Percentiles rank a stretch among this genome's conserved stretches.
These are phyloP conservation scores for Cutaneotrichosporon daszewskae DNA, from an alignment of 1,284 basidiomycete genomes.

Conservation along the genomic window DNA sequence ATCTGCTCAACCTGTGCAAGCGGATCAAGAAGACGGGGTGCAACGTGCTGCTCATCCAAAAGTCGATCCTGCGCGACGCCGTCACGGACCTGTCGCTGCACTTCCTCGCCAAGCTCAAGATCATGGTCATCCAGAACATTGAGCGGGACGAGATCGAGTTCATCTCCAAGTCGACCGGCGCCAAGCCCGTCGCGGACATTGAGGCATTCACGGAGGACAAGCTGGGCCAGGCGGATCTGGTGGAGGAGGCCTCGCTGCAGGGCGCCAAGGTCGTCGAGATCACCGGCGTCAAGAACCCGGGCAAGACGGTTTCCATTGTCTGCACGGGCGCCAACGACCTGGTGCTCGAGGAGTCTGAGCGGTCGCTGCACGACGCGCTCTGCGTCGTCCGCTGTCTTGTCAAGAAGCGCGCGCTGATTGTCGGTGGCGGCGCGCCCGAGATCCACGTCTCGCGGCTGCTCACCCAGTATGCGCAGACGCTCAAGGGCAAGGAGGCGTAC, in stretches of 20 bases:
- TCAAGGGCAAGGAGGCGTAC: slow-evolving; percentile 98
- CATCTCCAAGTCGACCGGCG: slow-evolving; percentile 87
- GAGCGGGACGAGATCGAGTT: slow-evolving; percentile 99
- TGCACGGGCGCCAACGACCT: slow-evolving; percentile 92
- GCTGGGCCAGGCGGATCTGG: slow-evolving; percentile 89
- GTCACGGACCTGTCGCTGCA: slow-evolving; percentile 98
- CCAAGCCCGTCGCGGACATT: slow-evolving; percentile 95
- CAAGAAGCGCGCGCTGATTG: slow-evolving; percentile 94
- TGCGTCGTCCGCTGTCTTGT: slow-evolving; percentile 98
- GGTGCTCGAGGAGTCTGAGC: slow-evolving; percentile 94
- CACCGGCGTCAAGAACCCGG: slow-evolving; percentile 90
- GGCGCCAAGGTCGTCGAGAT: slow-evolving; percentile 92
- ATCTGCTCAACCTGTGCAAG: slow-evolving; percentile 97
- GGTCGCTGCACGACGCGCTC: slow-evolving; percentile 94
- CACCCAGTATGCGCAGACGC: slow-evolving; percentile 83
- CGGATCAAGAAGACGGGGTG: slow-evolving; percentile 99
- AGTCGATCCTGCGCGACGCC: slow-evolving; percentile 97
- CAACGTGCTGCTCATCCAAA: slow-evolving; percentile 98
- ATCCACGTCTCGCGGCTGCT: slow-evolving; percentile 94
- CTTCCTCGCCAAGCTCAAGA: slow-evolving; percentile 96
- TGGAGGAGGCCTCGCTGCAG: slow-evolving; percentile 80
- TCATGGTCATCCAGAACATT: slow-evolving; percentile 94
- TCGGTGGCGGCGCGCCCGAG: slow-evolving; percentile 95
- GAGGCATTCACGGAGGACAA: slow-evolving; percentile 99
- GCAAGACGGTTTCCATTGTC: slow-evolving; percentile 89